Evolutionary conservation across 345 rosid genomes (phyloP), one percentile per base, ranked within the genome.

Genomic region (Salix koriyanagi): DNA sequence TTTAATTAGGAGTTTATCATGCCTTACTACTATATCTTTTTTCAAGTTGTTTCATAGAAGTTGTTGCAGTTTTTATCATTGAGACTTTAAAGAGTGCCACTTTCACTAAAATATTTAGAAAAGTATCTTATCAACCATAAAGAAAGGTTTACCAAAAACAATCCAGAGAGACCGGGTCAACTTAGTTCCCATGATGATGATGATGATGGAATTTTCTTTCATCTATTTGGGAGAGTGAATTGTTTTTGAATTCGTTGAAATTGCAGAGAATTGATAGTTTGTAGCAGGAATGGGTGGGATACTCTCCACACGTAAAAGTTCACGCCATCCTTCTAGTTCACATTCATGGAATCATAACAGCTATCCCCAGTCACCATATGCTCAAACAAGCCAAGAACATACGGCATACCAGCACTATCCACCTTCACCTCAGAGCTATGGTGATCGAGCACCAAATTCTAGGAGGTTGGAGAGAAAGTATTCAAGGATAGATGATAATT

Each of bases 401-500:
- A 86, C 52, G n/a, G 61, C 84, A 21, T 80, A 74, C 39, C 87
- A 79, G 39, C 77, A 80, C 56, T 81, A 81, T 79, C 83, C 74
- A 32, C 74, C 87, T 21, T 84, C 85, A 25, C 74, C 88, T 83
- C 87, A 71, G 60, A 81, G 82, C 76, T 80, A 88, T 36, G 79
- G 79, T 13, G 68, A 80, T 73, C 81, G 32, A 71, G 84, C 82
- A 54, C 76, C 84, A 9, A 78, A 83, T 32, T 46, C 89, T 11
- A 85, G 78, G 86, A 85, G 79, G 73, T 74, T 91, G 78, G 90
- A 88, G 77, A 83, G 95, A 81, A 89, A 91, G 79, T 91, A 79
- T 71, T 88, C 91, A 5, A 91, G 88, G 82, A 91, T 91, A 83
- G 84, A 87, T 73, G 95, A 91, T 81, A 50, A 89, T 75, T 89